Conservation (phyloP, 371 early-diverging fungal species). For the Nematocida major region DNA sequence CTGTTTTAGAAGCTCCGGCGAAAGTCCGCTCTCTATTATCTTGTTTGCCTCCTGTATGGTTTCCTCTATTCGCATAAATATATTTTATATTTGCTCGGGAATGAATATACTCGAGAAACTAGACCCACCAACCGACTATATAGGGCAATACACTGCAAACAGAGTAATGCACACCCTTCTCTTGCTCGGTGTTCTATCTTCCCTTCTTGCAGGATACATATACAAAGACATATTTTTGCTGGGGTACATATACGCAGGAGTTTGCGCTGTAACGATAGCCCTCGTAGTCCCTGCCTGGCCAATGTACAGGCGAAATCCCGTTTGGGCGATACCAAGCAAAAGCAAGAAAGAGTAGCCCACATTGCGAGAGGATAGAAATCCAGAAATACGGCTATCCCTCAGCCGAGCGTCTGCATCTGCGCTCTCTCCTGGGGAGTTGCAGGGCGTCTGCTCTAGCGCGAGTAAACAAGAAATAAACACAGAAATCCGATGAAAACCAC, state of each 20-base stretch:
- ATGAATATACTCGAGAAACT: slow-evolving; percentile 39
- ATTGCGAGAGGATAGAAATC: neutral
- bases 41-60: neutral
- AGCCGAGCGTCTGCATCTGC: no score
- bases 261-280: slow-evolving; percentile 33
- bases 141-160: slow-evolving; percentile 60
- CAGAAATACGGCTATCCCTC: no score
- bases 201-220: slow-evolving; percentile 54
- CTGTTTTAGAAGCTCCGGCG: neutral
- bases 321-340: slow-evolving; percentile 50
- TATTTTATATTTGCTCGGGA: neutral
- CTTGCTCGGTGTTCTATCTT: slow-evolving; percentile 51
- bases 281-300: slow-evolving; percentile 63
- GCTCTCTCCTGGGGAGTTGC: no score
- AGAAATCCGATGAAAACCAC: no score
- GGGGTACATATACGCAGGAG: slow-evolving; percentile 41
- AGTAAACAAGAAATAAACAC: no score
- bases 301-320: slow-evolving; percentile 60
- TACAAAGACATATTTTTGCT: slow-evolving; percentile 56
- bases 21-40: slow-evolving; percentile 22
- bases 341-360: neutral
- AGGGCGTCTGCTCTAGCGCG: no score
- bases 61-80: neutral
- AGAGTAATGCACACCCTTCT: slow-evolving; percentile 55
- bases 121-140: slow-evolving; percentile 62